phyloP scores from a whole-genome alignment of 2,329 filamentous ascomycete species.

The Talaromyces piceae region DNA sequence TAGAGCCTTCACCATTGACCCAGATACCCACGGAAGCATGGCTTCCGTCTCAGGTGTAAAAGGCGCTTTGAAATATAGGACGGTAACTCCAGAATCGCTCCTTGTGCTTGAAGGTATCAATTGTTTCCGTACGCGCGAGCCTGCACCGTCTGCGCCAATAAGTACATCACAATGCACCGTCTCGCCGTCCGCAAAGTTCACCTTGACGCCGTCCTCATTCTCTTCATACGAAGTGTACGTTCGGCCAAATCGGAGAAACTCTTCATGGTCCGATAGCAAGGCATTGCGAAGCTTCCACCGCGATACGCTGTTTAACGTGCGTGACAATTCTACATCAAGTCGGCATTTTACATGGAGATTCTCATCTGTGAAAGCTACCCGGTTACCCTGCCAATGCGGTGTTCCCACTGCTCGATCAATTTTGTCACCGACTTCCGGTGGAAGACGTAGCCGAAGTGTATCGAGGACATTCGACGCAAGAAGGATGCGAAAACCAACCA shows the following conservation, averaged over 20 bases:
- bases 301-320: neutral
- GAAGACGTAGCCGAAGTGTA: neutral
- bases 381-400: neutral
- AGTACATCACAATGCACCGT: slow-evolving; percentile 25
- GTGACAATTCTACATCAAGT: neutral
- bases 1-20: neutral
- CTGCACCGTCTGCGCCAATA: slow-evolving; percentile 34
- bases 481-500: neutral
- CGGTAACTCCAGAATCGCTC: slow-evolving; percentile 32
- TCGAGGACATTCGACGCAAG: neutral
- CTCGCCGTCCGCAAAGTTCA: slow-evolving; percentile 28
- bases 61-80: slow-evolving; percentile 36
- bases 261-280: neutral
- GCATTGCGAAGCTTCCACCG: neutral
- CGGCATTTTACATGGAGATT: neutral
- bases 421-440: neutral
- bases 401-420: neutral
- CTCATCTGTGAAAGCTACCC: neutral
- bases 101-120: slow-evolving; percentile 26
- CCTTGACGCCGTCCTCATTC: slow-evolving; percentile 16
- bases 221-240: neutral
- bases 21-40: slow-evolving; percentile 4
- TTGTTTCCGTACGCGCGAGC: slow-evolving; percentile 31
- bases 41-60: slow-evolving; percentile 12
- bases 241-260: neutral